These are phyloP conservation scores for Rhynchospora breviuscula DNA, from an alignment of 176 grass and related monocot species.

Conservation along the genomic window DNA sequence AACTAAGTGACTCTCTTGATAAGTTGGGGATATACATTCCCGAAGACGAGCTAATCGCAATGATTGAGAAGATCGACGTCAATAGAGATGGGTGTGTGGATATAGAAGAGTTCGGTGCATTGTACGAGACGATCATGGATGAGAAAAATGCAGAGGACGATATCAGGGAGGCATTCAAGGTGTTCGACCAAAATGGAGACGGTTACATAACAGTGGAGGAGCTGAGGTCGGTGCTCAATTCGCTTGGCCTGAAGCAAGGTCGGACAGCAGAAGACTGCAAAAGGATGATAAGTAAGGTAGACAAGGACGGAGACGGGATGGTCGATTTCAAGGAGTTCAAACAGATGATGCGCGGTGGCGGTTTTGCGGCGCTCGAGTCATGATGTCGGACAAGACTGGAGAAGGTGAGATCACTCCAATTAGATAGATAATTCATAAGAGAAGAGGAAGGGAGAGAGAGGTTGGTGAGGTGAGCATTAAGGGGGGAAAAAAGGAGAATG, in stretches of 20 bases:
- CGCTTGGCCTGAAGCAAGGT: conserved; percentile 63
- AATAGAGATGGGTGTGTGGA: conserved; percentile 72
- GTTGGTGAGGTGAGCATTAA: neutral
- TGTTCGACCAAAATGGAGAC: conserved; percentile 79
- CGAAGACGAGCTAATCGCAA: conserved; percentile 41
- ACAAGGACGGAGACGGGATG: conserved; percentile 65
- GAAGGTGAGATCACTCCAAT: neutral
- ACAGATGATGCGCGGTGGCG: conserved; percentile 70
- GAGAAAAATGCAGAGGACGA: conserved; percentile 24
- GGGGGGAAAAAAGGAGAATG: neutral
- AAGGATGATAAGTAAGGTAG: conserved; percentile 61
- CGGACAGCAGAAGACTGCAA: conserved; percentile 52
- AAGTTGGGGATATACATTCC: conserved; percentile 55
- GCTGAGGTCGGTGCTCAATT: conserved; percentile 54
- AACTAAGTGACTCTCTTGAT: conserved; percentile 58
- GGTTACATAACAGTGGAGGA: conserved; percentile 83
- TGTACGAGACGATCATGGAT: conserved; percentile 54
- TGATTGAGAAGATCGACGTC: conserved; percentile 71
- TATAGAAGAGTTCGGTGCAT: conserved; percentile 57
- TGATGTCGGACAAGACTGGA: neutral
- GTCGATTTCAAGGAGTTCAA: conserved; percentile 76
- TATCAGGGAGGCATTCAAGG: conserved; percentile 68
- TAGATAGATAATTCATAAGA: conserved; percentile 14
- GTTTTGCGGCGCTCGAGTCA: conserved; percentile 47
- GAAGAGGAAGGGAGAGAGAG: neutral